Evolutionary conservation across 495 filamentous ascomycete genomes (phyloP), one percentile per base, ranked within the genome.

Genomic region (Aspergillus affinis): DNA sequence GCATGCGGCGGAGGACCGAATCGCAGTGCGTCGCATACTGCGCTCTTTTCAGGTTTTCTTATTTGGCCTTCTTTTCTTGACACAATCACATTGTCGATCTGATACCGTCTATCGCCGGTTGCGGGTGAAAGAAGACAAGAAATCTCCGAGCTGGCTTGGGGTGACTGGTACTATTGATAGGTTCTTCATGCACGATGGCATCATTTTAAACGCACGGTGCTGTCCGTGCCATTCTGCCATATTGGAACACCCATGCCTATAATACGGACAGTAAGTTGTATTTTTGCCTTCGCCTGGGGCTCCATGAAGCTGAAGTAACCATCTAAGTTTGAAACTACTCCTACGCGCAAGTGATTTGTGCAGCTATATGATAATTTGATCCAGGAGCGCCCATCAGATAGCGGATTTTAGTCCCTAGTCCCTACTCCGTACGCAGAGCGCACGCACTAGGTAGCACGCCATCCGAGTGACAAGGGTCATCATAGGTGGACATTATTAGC

Each of bases 11-110:
- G 23, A 18, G 4, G 30, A 30, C 15, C 17, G 26, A 50, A 21
- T 15, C 51, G 36, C 36, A 13, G n/a, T 21, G 51, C 51, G 19
- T 54, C 51, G 30, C 36, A 41, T 41, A 10, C 36, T 41, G 36
- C 36, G 36, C 10, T 13, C 2, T 41, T 41, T 41, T 26, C 23
- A 2, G 4, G 2, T 26, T 26, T 26, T 26, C 23, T 26, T 26
- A 2, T 26, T 2, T 26, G 23, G 23, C 23, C 23, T 32, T 32
- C 29, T 32, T 32, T 15, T 41, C 36, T 10, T 29, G 20, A 29
- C 20, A 61, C 59, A 56, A 61, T 61, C 26, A 48, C 59, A 52
- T 57, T 56, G 59, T 61, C 48, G 59, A 61, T 61, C 59, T 26
- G 36, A 41, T 41, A 41, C 15, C 13, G 13, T 41, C 8, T 41